Evolutionary conservation across 176 grass and related monocot species (phyloP).

Genomic region (Bothriochloa decipiens): DNA sequence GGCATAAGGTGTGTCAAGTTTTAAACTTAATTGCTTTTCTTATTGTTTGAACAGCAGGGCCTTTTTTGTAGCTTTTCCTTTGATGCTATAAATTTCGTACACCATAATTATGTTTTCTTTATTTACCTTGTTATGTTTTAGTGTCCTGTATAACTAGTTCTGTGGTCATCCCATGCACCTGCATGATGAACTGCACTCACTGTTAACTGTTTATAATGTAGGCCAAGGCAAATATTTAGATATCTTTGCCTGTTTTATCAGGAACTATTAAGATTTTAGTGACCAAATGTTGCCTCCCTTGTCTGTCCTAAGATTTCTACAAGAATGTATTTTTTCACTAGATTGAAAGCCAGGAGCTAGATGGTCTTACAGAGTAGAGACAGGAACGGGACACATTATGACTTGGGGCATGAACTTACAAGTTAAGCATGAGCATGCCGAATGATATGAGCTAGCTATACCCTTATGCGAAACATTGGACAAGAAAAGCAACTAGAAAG

Average conservation of each 20-base stretch:
- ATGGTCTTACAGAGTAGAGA: neutral
- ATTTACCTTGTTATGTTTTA: neutral
- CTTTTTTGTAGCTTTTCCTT: constrained; percentile 11
- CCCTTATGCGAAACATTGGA: neutral
- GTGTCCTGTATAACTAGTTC: neutral
- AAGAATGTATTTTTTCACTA: neutral
- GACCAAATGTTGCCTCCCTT: constrained; percentile 24
- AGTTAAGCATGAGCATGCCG: neutral
- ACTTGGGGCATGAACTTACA: neutral
- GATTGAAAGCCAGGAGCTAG: neutral
- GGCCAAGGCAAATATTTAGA: neutral
- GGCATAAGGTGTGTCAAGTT: constrained; percentile 30
- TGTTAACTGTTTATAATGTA: constrained; percentile 13
- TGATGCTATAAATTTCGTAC: neutral
- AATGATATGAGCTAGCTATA: neutral
- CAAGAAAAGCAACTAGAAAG: neutral
- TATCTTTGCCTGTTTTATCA: neutral
- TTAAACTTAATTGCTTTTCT: constrained; percentile 15
- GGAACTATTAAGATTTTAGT: neutral
- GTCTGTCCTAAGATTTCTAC: neutral
- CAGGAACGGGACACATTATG: neutral
- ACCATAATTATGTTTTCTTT: neutral
- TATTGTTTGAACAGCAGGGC: neutral
- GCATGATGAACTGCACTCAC: neutral
- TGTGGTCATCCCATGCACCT: constrained; percentile 5